Conservation (phyloP, 2,329 filamentous ascomycete genomes). For the Didymella sp. region DNA sequence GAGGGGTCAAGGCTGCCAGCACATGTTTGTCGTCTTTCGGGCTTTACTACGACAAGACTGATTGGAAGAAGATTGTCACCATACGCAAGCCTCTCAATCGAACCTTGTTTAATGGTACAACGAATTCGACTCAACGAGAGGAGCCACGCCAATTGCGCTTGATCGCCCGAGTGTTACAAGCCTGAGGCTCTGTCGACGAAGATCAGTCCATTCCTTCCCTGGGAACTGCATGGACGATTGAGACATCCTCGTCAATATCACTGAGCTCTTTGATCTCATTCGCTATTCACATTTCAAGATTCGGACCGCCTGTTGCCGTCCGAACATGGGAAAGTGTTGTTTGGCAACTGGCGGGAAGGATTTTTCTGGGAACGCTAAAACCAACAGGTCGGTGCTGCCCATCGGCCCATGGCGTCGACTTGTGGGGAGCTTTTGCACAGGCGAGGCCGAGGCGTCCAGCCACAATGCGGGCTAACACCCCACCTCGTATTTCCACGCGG, state of each 20-base stretch:
- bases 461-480: constrained; percentile 1
- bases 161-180: background rate
- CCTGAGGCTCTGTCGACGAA: constrained; percentile 32
- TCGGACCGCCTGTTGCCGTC: constrained; percentile 8
- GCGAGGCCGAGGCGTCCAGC: constrained; percentile 20
- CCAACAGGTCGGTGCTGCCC: constrained; percentile 16
- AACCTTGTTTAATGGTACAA: constrained; percentile 12
- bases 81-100: constrained; percentile 16
- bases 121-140: background rate
- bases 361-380: constrained; percentile 17
- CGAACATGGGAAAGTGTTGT: constrained; percentile 11
- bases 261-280: constrained; percentile 1
- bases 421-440: constrained; percentile 11
- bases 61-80: constrained; percentile 14
- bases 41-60: constrained; percentile 4
- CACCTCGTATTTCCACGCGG: constrained; percentile 14
- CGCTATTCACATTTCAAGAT: background rate
- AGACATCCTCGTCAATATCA: constrained; percentile 2
- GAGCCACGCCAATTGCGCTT: constrained; percentile 8
- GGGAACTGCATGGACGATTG: constrained; percentile 2
- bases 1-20: constrained; percentile 20
- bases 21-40: constrained; percentile 11
- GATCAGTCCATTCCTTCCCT: constrained; percentile 17
- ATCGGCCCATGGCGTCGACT: constrained; percentile 13
- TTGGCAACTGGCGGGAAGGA: constrained; percentile 15